These are phyloP conservation scores for Penicillium paneum DNA, from an alignment of 2,329 filamentous ascomycete genomes.

Conservation along the genomic window DNA sequence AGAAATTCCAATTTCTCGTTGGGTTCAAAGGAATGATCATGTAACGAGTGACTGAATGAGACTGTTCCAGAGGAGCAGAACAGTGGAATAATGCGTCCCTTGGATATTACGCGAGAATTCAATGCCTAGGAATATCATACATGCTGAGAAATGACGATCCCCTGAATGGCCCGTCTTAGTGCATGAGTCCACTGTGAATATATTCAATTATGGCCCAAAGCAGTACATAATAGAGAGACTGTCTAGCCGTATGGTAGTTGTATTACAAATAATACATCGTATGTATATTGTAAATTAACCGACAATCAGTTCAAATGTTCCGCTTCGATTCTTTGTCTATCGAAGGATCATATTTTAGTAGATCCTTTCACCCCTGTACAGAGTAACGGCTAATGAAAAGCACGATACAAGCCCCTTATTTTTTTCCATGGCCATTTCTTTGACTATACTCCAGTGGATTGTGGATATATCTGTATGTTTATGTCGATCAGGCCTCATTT, in stretches of 20 bases:
- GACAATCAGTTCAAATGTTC: not conserved
- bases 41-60: not conserved
- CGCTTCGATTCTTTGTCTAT: not conserved
- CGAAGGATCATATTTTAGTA: not conserved
- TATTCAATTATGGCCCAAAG: not conserved
- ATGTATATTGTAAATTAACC: not conserved
- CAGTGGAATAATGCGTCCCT: not conserved
- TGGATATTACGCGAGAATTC: not conserved
- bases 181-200: not conserved
- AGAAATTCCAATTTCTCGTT: not conserved
- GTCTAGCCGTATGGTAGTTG: not conserved
- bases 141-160: constrained; percentile 8
- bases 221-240: not conserved
- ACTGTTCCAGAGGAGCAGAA: too few relatives aligned
- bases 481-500: not conserved
- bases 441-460: not conserved
- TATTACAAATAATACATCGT: not conserved
- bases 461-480: not conserved
- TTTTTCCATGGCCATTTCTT: not conserved
- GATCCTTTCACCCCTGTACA: not conserved
- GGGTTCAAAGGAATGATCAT: not conserved
- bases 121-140: not conserved
- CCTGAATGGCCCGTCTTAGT: constrained; percentile 10
- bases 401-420: not conserved
- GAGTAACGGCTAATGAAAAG: not conserved